These are phyloP conservation scores for Imleria badia DNA, from an alignment of 768 basidiomycete species.

Conservation along the genomic window DNA sequence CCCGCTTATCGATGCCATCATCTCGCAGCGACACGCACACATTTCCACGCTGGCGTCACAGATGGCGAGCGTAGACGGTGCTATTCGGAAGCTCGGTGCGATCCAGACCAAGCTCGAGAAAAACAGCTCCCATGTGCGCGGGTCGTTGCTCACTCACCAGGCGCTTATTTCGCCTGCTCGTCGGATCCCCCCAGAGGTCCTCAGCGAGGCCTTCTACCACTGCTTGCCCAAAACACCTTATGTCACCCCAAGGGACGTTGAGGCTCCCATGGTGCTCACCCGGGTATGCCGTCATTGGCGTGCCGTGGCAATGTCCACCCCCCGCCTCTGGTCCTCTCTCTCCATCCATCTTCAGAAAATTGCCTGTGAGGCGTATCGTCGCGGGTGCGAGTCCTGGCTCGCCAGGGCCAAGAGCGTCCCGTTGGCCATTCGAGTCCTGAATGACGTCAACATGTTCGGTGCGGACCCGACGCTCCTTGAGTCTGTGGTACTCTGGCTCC, in stretches of 20 bases:
- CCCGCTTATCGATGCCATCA: constrained; percentile 15
- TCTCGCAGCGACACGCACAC: constrained; percentile 21
- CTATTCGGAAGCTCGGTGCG: constrained; percentile 18
- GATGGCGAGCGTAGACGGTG: constrained; percentile 15
- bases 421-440: constrained; percentile 25
- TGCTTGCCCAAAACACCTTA: constrained; percentile 29
- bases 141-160: constrained; percentile 24
- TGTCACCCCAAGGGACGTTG: constrained; percentile 18
- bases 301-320: constrained; percentile 30
- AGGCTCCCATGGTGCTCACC: constrained; percentile 27
- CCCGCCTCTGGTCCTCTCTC: constrained; percentile 33
- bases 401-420: constrained; percentile 30
- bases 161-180: constrained; percentile 21
- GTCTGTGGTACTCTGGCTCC: constrained; percentile 22
- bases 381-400: constrained; percentile 27
- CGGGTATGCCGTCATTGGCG: constrained; percentile 33
- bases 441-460: constrained; percentile 18
- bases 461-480: constrained; percentile 3
- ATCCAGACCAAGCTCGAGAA: constrained; percentile 21
- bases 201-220: constrained; percentile 31
- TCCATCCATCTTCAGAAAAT: constrained; percentile 20
- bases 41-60: constrained; percentile 20
- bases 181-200: constrained; percentile 30
- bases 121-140: constrained; percentile 13
- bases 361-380: constrained; percentile 8